These are phyloP conservation scores for Sphaerosporella brunnea DNA, from an alignment of 495 filamentous ascomycete species.

Conservation along the genomic window DNA sequence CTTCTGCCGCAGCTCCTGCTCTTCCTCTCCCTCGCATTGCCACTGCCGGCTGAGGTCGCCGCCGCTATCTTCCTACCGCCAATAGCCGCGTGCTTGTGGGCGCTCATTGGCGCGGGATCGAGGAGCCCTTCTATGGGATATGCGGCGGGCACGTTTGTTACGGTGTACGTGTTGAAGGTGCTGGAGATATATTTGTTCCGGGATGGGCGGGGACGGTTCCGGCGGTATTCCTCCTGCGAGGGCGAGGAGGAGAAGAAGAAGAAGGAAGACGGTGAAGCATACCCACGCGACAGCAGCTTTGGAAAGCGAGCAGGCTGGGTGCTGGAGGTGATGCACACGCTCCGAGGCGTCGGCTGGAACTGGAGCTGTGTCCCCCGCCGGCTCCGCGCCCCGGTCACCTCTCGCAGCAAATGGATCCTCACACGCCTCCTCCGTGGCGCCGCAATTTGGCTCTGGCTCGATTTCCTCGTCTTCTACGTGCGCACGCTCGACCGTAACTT, in stretches of 20 bases:
- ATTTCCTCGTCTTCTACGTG: slow-evolving; percentile 15
- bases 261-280: slow-evolving; percentile 3
- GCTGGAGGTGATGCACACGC: slow-evolving; percentile 8
- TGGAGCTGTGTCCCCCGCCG: slow-evolving; percentile 6
- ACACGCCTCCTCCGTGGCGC: background rate
- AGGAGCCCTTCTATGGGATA: slow-evolving; percentile 10
- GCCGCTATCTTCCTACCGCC: slow-evolving; percentile 15
- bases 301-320: slow-evolving; percentile 11
- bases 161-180: slow-evolving; percentile 3
- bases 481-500: slow-evolving; percentile 7
- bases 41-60: slow-evolving; percentile 1
- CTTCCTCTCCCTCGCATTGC: slow-evolving; percentile 12
- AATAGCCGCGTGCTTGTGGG: slow-evolving; percentile 11
- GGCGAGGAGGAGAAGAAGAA: background rate
- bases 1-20: slow-evolving; percentile 9
- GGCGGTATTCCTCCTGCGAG: background rate
- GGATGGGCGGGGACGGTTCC: slow-evolving; percentile 10
- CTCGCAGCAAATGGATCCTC: background rate
- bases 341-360: slow-evolving; percentile 15
- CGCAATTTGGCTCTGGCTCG: slow-evolving; percentile 9
- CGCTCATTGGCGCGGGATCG: slow-evolving; percentile 9
- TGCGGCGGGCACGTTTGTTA: slow-evolving; percentile 10
- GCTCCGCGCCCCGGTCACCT: background rate
- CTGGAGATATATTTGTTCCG: slow-evolving; percentile 13
- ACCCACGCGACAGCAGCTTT: slow-evolving; percentile 4